Percentiles rank a stretch among this genome's conserved stretches.
Evolutionary conservation across 75 land plant genomes (phyloP).

Genomic region (Cupressus sempervirens): DNA sequence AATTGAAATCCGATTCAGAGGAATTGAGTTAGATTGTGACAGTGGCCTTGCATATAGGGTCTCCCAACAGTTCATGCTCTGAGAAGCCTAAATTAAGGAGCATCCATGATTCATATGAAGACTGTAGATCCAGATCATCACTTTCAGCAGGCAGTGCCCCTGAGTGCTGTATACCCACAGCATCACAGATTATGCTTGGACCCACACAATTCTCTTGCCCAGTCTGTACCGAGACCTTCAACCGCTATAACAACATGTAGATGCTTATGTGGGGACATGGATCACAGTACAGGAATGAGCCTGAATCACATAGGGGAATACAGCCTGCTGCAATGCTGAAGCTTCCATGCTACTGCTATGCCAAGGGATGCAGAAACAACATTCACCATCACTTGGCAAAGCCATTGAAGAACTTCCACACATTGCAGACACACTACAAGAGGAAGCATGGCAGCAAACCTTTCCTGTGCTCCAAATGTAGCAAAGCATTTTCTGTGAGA

Average conservation of each 20-base stretch:
- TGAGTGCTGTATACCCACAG: slow-evolving; percentile 9
- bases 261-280: slow-evolving; percentile 73
- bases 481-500: slow-evolving; percentile 48
- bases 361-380: slow-evolving; percentile 51
- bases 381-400: slow-evolving; percentile 47
- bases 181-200: slow-evolving; percentile 7
- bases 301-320: slow-evolving; percentile 44
- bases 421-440: slow-evolving; percentile 60
- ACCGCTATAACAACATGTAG: slow-evolving; percentile 22
- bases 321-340: slow-evolving; percentile 44
- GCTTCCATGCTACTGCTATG: slow-evolving; percentile 60
- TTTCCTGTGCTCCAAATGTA: slow-evolving; percentile 46
- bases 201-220: slow-evolving; percentile 13
- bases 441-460: slow-evolving; percentile 55
- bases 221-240: slow-evolving; percentile 11
- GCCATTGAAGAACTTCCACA: slow-evolving; percentile 54
- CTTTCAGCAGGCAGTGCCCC: slow-evolving; percentile 8
- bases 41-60: slow-evolving; percentile 9
- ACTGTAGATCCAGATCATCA: background rate
- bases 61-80: background rate
- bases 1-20: slow-evolving; percentile 5
- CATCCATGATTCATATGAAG: background rate
- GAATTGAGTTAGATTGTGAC: background rate
- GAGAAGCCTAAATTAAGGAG: background rate
- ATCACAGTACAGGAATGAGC: slow-evolving; percentile 49